Percentiles rank a stretch among this genome's conserved stretches.
Conservation (phyloP, 805 yeast genomes). For the Pichia exigua region DNA sequence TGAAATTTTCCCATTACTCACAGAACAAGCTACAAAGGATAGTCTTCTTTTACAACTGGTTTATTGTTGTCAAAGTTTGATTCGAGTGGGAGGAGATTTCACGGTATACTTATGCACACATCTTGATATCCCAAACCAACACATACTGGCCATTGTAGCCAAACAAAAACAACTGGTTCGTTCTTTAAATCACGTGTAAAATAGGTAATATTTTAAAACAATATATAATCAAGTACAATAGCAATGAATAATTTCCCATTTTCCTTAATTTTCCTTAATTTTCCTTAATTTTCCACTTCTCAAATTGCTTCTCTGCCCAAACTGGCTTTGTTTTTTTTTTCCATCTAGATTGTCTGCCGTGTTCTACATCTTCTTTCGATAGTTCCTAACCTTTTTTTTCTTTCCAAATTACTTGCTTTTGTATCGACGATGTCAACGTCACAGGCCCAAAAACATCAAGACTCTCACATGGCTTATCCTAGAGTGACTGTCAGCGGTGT, state of each 20-base stretch:
- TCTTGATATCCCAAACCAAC: slow-evolving; percentile 18
- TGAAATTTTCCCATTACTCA: slow-evolving; percentile 27
- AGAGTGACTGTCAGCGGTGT: background rate
- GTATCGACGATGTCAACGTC: background rate
- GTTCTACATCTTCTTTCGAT: background rate
- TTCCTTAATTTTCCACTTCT: too few species aligned
- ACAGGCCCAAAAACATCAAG: background rate
- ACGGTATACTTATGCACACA: slow-evolving; percentile 26
- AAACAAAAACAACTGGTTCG: slow-evolving; percentile 35
- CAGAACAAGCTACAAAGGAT: slow-evolving; percentile 38
- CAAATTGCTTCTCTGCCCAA: background rate
- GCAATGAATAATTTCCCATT: too few species aligned
- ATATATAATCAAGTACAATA: too few species aligned
- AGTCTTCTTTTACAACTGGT: slow-evolving; percentile 75
- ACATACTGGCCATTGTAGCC: slow-evolving; percentile 21
- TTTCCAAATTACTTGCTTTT: background rate
- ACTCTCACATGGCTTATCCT: background rate
- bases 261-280: background rate
- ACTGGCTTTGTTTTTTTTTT: background rate
- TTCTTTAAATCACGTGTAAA: background rate
- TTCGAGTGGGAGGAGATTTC: slow-evolving; percentile 64
- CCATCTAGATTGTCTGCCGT: background rate
- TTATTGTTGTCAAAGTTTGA: slow-evolving; percentile 82
- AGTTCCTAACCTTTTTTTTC: background rate
- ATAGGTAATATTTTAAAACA: too few species aligned